Base-by-base conservation (phyloP, 164 flowering plant species). In the Aristolochia contorta region DNA sequence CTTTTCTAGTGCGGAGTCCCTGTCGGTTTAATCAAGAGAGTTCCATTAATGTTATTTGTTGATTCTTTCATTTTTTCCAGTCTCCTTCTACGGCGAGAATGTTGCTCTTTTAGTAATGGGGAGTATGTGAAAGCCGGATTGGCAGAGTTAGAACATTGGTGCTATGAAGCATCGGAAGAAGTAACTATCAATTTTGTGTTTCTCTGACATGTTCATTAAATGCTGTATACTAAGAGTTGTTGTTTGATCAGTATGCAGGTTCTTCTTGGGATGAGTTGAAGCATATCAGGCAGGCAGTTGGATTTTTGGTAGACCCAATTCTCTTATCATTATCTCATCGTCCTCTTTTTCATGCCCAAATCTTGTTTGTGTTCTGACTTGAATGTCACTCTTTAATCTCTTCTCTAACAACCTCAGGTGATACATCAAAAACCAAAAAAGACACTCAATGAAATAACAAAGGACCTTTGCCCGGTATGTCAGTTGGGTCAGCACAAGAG, bases 271-370 rank as follows among this genome's bases (percentile, higher is more conserved):
- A 90, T 64, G 96, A 90, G 71, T 68, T 93, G 71, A 88, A 78
- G 75, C 99, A 90, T 71, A 93, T 94, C 49, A 89, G 97, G 69
- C 94, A 91, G 76, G 99, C 99, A 61, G 97, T 94, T 71, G 99
- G 97, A 62, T 94, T 94, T 78, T 80, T 94, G 69, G 99, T 94
- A 47, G 20, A 71, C n/a, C 37, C 59, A 21, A 12, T 58, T 25
- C 18, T 8, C 19, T 45, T 52, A 16, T 22, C 45, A 23, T 32
- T n/a, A 15, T 45, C 0, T 8, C 48, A 22, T 15, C 16, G 0
- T 16, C 3, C 18, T 2, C 24, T 55, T 22, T 16, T 24, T 16
- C n/a, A 55, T 55, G 27, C 21, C 8, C 13, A 7, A 24, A 41
- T 37, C 22, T 18, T 41, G 49, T n/a, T 14, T 51, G 13, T 52